Base-by-base conservation (phyloP, 2,329 filamentous ascomycete species). In the Chrysosporium keratinophilum region DNA sequence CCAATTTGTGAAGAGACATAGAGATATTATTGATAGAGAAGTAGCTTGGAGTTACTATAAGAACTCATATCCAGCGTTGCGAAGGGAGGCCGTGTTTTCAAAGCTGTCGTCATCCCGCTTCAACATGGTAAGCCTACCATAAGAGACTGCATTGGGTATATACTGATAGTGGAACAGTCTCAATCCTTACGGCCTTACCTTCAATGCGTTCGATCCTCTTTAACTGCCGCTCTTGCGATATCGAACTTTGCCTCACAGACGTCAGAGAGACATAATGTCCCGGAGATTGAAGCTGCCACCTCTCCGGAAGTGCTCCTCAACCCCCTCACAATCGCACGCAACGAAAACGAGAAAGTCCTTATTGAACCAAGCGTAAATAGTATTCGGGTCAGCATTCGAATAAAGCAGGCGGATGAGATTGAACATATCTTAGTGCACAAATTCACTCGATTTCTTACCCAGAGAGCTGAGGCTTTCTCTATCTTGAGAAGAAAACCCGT, bases 391-490 rank as follows among this genome's bases (percentile, higher is more conserved):
- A 95, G 88, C 79, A 95, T 98, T 76, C 88, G 91, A 78, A 96
- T 98, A 73, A 98, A 98, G 76, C 93, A 98, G 77, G 93, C 93
- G 58, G 93, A 98, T 71, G 93, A 98, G 76, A 98, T 97, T 65
- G 93, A 98, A 73, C 82, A 94, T 69, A 97, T 98, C 60, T 76
- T 98, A 58, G 93, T 98, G 60, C 93, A 97, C 76, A 98, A 98
- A 74, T 97, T 98, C 67, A 95, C 90, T 40, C 81, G 93, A 54
- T 98, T 98, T 78, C 74, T 98, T 74, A 96, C 88, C 39, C 91
- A 96, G 74, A 79, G 91, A 71, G 93, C 93, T 47, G 93, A 98
- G 73, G 88, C 88, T 0, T 98, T 98, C 75, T 97, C 97, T 67
- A 95, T 98, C 57, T 73, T 98, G 67, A 78, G 93, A 71, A 83